Evolutionary conservation across 2,329 filamentous ascomycete genomes (phyloP), one percentile per base, ranked within the genome.

Genomic region (Claviceps paspali): DNA sequence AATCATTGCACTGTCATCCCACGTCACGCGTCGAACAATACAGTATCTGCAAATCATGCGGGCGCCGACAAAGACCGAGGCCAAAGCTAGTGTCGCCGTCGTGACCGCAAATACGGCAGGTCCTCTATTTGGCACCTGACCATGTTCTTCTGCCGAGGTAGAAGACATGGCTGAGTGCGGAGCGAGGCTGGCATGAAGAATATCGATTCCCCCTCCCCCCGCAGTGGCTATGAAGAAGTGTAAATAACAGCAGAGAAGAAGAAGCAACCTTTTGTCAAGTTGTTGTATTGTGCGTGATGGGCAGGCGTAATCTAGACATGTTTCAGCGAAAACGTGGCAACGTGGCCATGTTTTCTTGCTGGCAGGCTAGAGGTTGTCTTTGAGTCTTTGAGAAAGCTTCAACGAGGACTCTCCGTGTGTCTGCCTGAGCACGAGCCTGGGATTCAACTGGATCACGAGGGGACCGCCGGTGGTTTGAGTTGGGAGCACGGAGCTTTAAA

Each of bases 1-100:
- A 9, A 85, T 57, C 56, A 94, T 91, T 48, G 82, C 73, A 57
- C 78, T 81, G 64, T 94, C 87, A 58, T 93, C 85, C 63, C 73
- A 72, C 38, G 70, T 76, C 36, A 85, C 60, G 38, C 70, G 76
- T 47, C 73, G 74, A 39, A 94, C 79, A 35, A 95, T 78, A 33
- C 70, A 73, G 35, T 73, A 66, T 21, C 86, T 73, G 42, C 82
- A 85, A 29, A 83, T 60, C 46, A 93, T 65, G 38, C 87, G 76
- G 26, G 82, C 69, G 29, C 67, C 65, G 47, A 94, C 82, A 52
- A 93, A 88, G 38, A 81, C 51, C 28, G 79, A 79, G 36, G 82
- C 76, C 36, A 87, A 55, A 17, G 69, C 68, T 43, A 87, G 68
- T 36, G 80, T 82, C 15, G 69, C 63, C 6, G 73, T 70, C n/a